A percentile compares a stretch with the other conserved stretches of the same genome.
Evolutionary conservation across 106 monocot genomes (phyloP).

Genomic region (Chionographis japonica): DNA sequence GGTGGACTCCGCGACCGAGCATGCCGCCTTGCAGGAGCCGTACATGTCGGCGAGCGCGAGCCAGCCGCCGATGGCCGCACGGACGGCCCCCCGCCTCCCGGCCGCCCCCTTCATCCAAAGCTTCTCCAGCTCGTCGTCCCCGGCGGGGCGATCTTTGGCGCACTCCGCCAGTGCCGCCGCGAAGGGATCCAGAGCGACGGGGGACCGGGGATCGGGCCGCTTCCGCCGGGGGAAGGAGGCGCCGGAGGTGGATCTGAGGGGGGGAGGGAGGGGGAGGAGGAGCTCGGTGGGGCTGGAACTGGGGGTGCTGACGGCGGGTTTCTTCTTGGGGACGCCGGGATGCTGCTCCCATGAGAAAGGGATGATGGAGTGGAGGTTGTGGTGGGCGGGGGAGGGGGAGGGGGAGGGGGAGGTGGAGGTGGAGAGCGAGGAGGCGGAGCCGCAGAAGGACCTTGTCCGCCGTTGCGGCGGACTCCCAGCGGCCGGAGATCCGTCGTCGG

Average conservation of each 20-base stretch:
- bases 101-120: neutral
- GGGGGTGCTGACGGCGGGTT: neutral
- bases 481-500: neutral
- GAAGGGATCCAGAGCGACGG: neutral
- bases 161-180: slow-evolving; percentile 9
- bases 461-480: neutral
- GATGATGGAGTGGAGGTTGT: slow-evolving; percentile 11
- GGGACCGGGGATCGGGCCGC: too few relatives aligned
- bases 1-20: slow-evolving; percentile 9
- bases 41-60: slow-evolving; percentile 3
- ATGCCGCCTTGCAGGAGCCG: slow-evolving; percentile 16
- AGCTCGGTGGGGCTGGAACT: neutral
- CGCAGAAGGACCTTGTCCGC: neutral
- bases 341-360: slow-evolving; percentile 44
- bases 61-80: neutral
- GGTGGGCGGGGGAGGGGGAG: neutral
- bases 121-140: neutral
- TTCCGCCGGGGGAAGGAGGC: neutral
- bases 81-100: neutral
- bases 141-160: neutral
- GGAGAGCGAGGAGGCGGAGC: slow-evolving; percentile 1
- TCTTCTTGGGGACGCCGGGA: slow-evolving; percentile 30
- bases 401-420: neutral
- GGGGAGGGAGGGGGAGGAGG: slow-evolving; percentile 17
- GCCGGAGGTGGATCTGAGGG: neutral